Evolutionary conservation across 2,329 filamentous ascomycete species (phyloP), one percentile per base, ranked within the genome.

Genomic region (Penicillium sp.): DNA sequence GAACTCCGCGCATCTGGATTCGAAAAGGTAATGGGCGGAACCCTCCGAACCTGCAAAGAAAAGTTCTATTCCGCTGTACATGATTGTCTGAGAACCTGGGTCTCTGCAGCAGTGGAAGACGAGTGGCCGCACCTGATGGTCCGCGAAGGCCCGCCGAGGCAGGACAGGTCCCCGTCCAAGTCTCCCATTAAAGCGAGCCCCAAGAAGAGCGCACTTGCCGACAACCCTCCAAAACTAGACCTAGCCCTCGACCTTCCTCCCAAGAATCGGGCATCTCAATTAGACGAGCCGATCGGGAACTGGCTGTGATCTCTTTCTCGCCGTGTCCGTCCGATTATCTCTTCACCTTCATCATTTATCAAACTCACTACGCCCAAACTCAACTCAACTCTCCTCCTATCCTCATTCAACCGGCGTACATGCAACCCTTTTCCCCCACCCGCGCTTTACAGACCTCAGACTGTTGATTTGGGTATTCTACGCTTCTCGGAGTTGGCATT

Each of bases 11-110:
- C 93, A 63, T 96, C 91, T 0, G 94, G 95, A 7, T 96, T 93
- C 82, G 95, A 99, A 77, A 93, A 93, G 69, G 88, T 91, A 68
- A 91, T 98, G 84, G 93, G 93, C 17, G 86, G 86, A 23, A 94
- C 89, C 61, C 81, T 98, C 65, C 88, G 95, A 5, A 90, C 94
- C 17, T 98, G 94, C 83, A 99, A 98, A 76, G 93, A 97, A 78
- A 98, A 98, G 76, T 97, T 98, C 76, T 98, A 99, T 75, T 91
- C 91, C 2, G 88, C 91, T 53, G 91, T 99, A 4, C 95, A 99
- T 75, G 92, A 94, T 69, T 92, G 90, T 2, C 83, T 98, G 66
- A 88, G 91, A 58, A 93, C 91, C 7, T 99, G 94, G 93, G 91
- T 97, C 19, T 90, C 89, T 0, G 95, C 94, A 0, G 93, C 92